Evolutionary conservation across 768 basidiomycete genomes (phyloP).

Genomic region (Kwoniella shandongensis): DNA sequence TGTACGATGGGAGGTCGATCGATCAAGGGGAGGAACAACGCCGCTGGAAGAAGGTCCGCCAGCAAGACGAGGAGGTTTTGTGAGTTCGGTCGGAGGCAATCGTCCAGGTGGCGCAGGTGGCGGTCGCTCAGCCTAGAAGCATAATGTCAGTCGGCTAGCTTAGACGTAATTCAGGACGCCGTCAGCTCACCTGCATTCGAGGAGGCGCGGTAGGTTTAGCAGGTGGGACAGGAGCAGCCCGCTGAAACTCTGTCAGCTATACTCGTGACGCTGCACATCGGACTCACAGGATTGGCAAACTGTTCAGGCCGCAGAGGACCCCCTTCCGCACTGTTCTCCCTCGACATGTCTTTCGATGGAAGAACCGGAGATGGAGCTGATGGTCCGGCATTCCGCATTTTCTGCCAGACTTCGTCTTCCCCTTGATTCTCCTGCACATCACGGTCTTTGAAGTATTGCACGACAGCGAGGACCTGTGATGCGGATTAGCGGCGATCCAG

Average conservation of each 20-base stretch:
- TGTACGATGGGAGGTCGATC: conserved; percentile 70
- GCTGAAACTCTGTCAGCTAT: conserved; percentile 19
- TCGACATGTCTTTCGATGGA: conserved; percentile 38
- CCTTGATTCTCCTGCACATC: conserved; percentile 56
- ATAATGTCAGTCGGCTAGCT: conserved; percentile 1
- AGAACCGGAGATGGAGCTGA: conserved; percentile 18
- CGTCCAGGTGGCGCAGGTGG: conserved; percentile 40
- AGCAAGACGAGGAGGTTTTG: conserved; percentile 38
- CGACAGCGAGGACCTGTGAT: conserved; percentile 74
- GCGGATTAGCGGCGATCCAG: not conserved
- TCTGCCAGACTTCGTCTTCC: conserved; percentile 59
- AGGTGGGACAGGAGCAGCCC: conserved; percentile 49
- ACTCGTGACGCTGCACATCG: not conserved
- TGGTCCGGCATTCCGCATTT: conserved; percentile 42
- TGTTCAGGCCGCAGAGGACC: conserved; percentile 23
- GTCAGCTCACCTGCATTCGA: conserved; percentile 23
- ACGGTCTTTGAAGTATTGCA: conserved; percentile 93
- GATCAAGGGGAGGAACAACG: conserved; percentile 48
- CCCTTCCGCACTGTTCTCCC: conserved; percentile 40
- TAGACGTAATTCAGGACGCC: not conserved
- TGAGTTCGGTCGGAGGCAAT: conserved; percentile 24
- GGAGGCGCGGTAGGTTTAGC: conserved; percentile 25
- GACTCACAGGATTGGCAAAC: conserved; percentile 51
- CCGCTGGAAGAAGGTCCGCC: conserved; percentile 49
- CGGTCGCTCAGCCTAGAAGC: conserved; percentile 34